Conservation (phyloP, 495 filamentous ascomycete genomes). For the Tricharina praecox region DNA sequence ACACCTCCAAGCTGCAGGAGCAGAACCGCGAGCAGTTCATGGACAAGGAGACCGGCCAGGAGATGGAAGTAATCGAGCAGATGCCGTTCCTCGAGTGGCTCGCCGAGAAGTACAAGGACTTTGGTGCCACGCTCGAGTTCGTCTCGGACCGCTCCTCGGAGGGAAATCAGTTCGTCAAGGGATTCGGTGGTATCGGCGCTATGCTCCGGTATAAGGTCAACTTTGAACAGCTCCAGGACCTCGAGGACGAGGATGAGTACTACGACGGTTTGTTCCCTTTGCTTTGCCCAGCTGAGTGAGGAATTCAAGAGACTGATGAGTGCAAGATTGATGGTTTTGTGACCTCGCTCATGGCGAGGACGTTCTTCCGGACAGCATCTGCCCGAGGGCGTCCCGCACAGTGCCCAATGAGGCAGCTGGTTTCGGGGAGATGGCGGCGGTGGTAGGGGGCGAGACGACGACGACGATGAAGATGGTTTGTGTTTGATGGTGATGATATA, state of each 20-base stretch:
- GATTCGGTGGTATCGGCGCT: constrained; percentile 94
- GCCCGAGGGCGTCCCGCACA: constrained; percentile 26
- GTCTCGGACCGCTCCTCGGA: constrained; percentile 92
- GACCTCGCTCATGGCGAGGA: constrained; percentile 25
- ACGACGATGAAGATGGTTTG: no score
- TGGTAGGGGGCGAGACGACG: not conserved
- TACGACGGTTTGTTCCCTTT: constrained; percentile 54
- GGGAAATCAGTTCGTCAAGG: constrained; percentile 98
- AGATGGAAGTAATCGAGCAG: constrained; percentile 83
- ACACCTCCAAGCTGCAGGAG: constrained; percentile 80
- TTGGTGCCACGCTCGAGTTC: constrained; percentile 90
- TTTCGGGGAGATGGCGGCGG: not conserved
- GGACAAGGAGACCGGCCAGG: constrained; percentile 84
- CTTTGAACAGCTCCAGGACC: constrained; percentile 94
- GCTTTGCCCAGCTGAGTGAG: not conserved
- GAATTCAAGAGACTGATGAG: not conserved
- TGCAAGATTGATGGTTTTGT: constrained; percentile 26
- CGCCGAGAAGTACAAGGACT: constrained; percentile 92
- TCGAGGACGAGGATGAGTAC: constrained; percentile 93
- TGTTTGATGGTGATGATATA: constrained; percentile 5
- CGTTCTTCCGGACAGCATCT: constrained; percentile 24
- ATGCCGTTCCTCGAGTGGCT: constrained; percentile 95
- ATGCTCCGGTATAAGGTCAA: constrained; percentile 98
- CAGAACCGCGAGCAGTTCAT: constrained; percentile 64
- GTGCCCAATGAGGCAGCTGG: not conserved